Evolutionary conservation across 257 asterid genomes (phyloP).

Genomic region (Petunia axillaris): DNA sequence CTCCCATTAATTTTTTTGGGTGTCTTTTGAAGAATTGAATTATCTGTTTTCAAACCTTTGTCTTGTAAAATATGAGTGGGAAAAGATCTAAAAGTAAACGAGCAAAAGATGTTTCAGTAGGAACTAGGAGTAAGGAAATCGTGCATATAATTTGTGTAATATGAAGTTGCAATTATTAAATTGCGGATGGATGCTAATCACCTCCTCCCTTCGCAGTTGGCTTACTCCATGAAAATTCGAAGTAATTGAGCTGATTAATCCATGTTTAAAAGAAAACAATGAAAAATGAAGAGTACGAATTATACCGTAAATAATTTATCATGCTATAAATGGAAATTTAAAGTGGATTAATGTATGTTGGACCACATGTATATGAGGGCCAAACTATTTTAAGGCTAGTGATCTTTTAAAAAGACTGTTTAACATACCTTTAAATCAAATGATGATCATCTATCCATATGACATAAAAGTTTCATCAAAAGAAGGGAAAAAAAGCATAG

Average conservation of each 20-base stretch:
- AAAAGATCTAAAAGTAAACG: not conserved
- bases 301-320: not conserved
- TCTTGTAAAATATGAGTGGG: not conserved
- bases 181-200: too few relatives aligned
- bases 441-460: conserved; percentile 21
- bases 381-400: conserved; percentile 9
- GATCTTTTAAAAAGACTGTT: conserved; percentile 15
- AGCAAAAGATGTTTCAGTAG: not conserved
- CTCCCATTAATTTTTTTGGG: conserved; percentile 4
- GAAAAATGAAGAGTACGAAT: not conserved
- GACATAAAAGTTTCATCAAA: conserved; percentile 20
- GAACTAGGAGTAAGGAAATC: not conserved
- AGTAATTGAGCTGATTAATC: too few relatives aligned
- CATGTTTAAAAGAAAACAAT: not conserved
- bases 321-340: not conserved
- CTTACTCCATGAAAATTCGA: too few relatives aligned
- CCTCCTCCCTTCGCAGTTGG: not conserved
- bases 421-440: conserved; percentile 22
- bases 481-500: conserved; percentile 8
- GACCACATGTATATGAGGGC: not conserved
- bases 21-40: not conserved
- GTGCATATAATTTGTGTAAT: not conserved
- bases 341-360: not conserved
- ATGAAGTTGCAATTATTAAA: not conserved
- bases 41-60: not conserved